These are phyloP conservation scores for Thymus mandschuricus DNA, from an alignment of 257 asterid species.

Conservation along the genomic window DNA sequence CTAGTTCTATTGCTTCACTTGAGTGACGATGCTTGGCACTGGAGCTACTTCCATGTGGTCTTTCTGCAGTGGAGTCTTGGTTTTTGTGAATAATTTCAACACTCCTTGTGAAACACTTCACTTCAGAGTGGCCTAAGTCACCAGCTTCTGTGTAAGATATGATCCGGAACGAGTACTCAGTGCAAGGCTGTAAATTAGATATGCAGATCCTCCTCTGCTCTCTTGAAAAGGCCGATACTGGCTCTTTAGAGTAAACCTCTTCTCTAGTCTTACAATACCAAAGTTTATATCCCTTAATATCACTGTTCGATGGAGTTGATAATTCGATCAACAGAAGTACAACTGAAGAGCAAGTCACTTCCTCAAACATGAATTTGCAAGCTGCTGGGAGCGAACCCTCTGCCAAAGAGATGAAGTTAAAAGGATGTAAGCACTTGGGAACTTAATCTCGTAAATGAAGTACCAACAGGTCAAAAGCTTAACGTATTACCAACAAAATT, in stretches of 20 bases:
- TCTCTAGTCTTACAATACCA: slow-evolving; percentile 83
- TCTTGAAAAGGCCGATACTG: slow-evolving; percentile 71
- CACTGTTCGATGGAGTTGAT: slow-evolving; percentile 45
- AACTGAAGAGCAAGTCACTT: slow-evolving; percentile 71
- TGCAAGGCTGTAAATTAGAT: slow-evolving; percentile 81
- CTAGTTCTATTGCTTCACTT: slow-evolving; percentile 59
- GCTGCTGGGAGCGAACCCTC: slow-evolving; percentile 87
- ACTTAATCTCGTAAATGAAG: slow-evolving; percentile 24
- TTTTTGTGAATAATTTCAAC: slow-evolving; percentile 57
- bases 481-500: slow-evolving; percentile 18
- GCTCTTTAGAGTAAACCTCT: slow-evolving; percentile 68
- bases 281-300: slow-evolving; percentile 80
- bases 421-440: slow-evolving; percentile 9
- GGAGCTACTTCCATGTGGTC: slow-evolving; percentile 56
- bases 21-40: slow-evolving; percentile 44
- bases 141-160: slow-evolving; percentile 64
- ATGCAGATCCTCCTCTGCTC: slow-evolving; percentile 73
- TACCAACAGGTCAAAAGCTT: slow-evolving; percentile 20
- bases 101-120: slow-evolving; percentile 77
- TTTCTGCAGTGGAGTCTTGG: slow-evolving; percentile 35
- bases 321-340: slow-evolving; percentile 70
- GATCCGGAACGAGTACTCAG: slow-evolving; percentile 75
- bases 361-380: slow-evolving; percentile 81
- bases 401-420: slow-evolving; percentile 41
- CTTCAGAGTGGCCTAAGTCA: slow-evolving; percentile 84